phyloP scores from a whole-genome alignment of 2,329 filamentous ascomycete species.

The Gnomoniopsis smithogilvyi region DNA sequence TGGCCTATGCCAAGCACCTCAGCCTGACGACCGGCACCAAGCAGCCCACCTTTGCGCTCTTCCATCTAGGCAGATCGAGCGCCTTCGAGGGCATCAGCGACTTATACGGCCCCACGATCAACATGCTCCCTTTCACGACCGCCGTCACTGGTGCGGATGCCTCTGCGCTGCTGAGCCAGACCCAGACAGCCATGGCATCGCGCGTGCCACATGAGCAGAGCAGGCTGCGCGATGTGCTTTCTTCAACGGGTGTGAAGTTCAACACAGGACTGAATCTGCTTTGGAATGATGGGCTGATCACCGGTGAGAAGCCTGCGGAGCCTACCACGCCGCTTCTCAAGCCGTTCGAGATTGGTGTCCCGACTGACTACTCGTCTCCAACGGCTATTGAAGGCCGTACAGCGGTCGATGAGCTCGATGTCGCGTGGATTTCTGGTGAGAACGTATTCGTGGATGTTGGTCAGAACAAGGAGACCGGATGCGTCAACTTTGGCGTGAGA shows the following conservation, averaged over 20 bases:
- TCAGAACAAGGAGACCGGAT: background rate
- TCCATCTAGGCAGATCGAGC: slow-evolving; percentile 12
- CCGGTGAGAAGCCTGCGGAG: background rate
- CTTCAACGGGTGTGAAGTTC: slow-evolving; percentile 11
- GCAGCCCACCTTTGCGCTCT: slow-evolving; percentile 12
- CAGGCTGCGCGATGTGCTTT: slow-evolving; percentile 15
- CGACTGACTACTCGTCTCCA: slow-evolving; percentile 13
- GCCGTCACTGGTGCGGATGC: background rate
- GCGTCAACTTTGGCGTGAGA: background rate
- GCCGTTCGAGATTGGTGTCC: slow-evolving; percentile 14
- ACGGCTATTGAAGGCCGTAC: slow-evolving; percentile 9
- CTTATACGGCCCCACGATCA: slow-evolving; percentile 14
- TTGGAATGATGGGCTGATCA: slow-evolving; percentile 9
- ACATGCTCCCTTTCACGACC: slow-evolving; percentile 13
- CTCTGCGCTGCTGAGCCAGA: background rate
- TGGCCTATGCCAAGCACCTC: slow-evolving; percentile 12
- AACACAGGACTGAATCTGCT: slow-evolving; percentile 18
- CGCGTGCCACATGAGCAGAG: slow-evolving; percentile 17
- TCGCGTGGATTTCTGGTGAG: slow-evolving; percentile 1
- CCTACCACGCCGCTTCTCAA: background rate
- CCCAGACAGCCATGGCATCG: slow-evolving; percentile 10
- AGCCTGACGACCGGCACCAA: slow-evolving; percentile 9
- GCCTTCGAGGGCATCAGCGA: slow-evolving; percentile 9
- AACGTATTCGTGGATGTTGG: slow-evolving; percentile 15
- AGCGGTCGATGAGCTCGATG: slow-evolving; percentile 11